A percentile compares a stretch with the other conserved stretches of the same genome.
Evolutionary conservation across 257 asterid species (phyloP).

Genomic region (Solanum rostratum): DNA sequence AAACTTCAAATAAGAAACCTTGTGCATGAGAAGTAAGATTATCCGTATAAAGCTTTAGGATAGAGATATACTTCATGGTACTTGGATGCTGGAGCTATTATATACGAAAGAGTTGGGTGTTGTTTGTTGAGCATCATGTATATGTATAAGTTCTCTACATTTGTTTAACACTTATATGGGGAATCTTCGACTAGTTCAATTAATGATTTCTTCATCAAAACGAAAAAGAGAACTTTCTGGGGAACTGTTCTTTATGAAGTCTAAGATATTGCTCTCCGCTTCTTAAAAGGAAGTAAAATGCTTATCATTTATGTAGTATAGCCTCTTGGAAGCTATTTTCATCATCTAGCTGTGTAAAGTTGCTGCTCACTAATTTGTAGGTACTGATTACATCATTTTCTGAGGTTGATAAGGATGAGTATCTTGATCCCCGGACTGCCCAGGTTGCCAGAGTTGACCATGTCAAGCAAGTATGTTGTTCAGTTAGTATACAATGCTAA

Average conservation of each 20-base stretch:
- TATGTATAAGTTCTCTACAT: not conserved
- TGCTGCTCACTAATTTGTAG: slow-evolving; percentile 24
- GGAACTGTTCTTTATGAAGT: not conserved
- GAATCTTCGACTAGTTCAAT: not conserved
- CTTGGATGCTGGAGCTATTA: not conserved
- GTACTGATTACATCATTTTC: slow-evolving; percentile 63
- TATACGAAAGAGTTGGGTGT: not conserved
- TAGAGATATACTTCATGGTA: not conserved
- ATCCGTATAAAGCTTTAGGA: not conserved
- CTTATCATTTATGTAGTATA: not conserved
- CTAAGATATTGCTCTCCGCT: not conserved
- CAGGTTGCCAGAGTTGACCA: slow-evolving; percentile 88
- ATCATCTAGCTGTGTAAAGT: not conserved
- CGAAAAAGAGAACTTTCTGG: not conserved
- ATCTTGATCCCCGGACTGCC: slow-evolving; percentile 88
- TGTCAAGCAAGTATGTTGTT: slow-evolving; percentile 62
- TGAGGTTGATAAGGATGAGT: slow-evolving; percentile 69
- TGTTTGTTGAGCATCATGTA: not conserved
- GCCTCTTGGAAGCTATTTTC: not conserved
- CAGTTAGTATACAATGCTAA: not conserved
- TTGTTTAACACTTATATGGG: not conserved
- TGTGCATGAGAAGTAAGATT: not conserved
- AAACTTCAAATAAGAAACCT: not conserved
- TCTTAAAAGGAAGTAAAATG: not conserved
- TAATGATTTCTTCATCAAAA: not conserved